A percentile compares a stretch with the other conserved stretches of the same genome.
Evolutionary conservation across 768 basidiomycete species (phyloP).

Genomic region (Udeniomyces megalosporus): DNA sequence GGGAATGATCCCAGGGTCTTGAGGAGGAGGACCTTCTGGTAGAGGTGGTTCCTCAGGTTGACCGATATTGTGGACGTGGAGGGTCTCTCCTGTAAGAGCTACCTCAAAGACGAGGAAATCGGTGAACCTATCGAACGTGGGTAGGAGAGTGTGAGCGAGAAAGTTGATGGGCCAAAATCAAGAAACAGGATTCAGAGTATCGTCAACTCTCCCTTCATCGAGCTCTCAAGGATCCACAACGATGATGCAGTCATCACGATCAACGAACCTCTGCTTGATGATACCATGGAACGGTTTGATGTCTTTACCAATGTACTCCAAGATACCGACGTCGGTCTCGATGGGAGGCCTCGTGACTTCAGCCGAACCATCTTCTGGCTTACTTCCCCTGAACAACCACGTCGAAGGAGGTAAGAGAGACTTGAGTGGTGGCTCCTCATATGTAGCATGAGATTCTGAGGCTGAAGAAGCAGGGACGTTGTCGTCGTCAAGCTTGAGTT

Average conservation of each 20-base stretch:
- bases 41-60: conserved; percentile 37
- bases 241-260: too few species aligned
- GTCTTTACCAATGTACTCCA: conserved; percentile 59
- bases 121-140: conserved; percentile 56
- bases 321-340: conserved; percentile 78
- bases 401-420: conserved; percentile 16
- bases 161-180: too few species aligned
- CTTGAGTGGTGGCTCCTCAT: not conserved
- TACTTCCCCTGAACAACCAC: conserved; percentile 4
- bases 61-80: conserved; percentile 62
- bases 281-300: conserved; percentile 69
- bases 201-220: too few species aligned
- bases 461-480: too few species aligned
- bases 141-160: too few species aligned
- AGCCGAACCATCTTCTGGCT: not conserved
- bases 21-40: conserved; percentile 22
- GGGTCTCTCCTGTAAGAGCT: conserved; percentile 56
- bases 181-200: too few species aligned
- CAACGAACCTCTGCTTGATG: conserved; percentile 82
- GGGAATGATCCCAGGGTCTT: conserved; percentile 21
- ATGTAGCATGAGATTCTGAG: too few species aligned
- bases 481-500: too few species aligned
- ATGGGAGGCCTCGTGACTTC: conserved; percentile 7
- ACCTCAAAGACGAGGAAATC: conserved; percentile 94
- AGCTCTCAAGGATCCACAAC: too few species aligned